Base-by-base conservation (phyloP, 1,284 basidiomycete species). In the Rhodotorula sp. region DNA sequence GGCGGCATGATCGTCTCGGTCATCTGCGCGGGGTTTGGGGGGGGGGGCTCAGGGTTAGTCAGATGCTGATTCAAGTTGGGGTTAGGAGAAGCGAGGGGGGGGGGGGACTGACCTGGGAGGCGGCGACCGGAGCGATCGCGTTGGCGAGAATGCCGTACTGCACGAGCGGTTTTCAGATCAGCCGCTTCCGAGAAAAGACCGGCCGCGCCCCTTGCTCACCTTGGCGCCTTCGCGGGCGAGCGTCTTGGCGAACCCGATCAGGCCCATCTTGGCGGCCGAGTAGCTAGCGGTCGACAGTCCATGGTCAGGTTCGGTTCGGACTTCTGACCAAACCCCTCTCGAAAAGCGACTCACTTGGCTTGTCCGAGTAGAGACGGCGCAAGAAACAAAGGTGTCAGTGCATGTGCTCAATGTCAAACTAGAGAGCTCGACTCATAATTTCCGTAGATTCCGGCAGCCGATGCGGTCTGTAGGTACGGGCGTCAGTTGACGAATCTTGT, bases 201-300 rank as follows among this genome's bases (percentile, higher is more conserved):
- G 23, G 38, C 2, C n/a, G 19, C 8, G 5, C 8, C 34, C 3
- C 15, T 3, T 47, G 56, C 65, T 38, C 50, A 73, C 74, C 75
- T 76, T 76, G 64, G 63, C 74, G 5, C 77, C 78, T 58, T 79
- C 79, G 5, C 87, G 83, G 12, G 93, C 93, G 38, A 99, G 87
- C 3, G 95, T 94, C 81, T 93, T 94, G 43, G 94, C 92, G 83
- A 98, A 95, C 1, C 85, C 89, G 61, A 95, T 85, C 57, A 97
- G 86, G 88, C 92, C 91, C 94, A 93, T 82, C 78, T 84, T 84
- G 50, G 83, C 85, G 38, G 85, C 83, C 4, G 83, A 82, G 79
- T 86, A 86, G 83, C 70, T 64, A 34, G 23, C 7, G 16, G n/a
- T 5, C 6, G 19, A 14, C 34, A 1, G 92, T 89, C 83, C 79